These are phyloP conservation scores for Primulina eburnea DNA, from an alignment of 257 asterid genomes.

Conservation along the genomic window DNA sequence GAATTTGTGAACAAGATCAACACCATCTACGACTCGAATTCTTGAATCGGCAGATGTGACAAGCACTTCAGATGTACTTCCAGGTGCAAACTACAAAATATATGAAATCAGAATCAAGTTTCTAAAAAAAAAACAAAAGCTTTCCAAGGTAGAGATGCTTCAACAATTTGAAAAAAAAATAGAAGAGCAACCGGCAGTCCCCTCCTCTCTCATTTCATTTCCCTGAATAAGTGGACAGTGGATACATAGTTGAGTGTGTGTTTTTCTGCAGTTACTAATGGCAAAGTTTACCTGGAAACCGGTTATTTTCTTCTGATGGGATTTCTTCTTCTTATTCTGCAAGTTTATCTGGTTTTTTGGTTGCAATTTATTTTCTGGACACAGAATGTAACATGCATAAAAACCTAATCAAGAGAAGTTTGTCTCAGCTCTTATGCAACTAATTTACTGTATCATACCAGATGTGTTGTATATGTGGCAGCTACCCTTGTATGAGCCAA, in stretches of 20 bases:
- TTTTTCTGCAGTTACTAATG: conserved; percentile 6
- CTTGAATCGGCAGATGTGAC: conserved; percentile 96
- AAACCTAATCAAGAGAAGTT: conserved; percentile 19
- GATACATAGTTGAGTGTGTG: neutral
- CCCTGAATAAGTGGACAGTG: neutral
- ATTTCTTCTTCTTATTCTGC: conserved; percentile 89
- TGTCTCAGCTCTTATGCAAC: conserved; percentile 4
- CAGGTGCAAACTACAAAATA: conserved; percentile 80
- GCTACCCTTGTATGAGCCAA: conserved; percentile 98
- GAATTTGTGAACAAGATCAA: conserved; percentile 88
- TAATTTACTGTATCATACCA: conserved; percentile 42
- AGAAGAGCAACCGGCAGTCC: neutral
- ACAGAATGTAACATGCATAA: conserved; percentile 18
- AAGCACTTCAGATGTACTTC: conserved; percentile 91
- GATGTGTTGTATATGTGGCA: conserved; percentile 77
- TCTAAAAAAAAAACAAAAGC: neutral
- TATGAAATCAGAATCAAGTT: neutral
- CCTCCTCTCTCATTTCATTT: neutral
- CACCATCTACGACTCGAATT: conserved; percentile 76
- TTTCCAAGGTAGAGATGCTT: neutral
- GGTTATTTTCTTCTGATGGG: conserved; percentile 94
- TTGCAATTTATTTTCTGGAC: conserved; percentile 77
- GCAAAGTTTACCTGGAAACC: conserved; percentile 79
- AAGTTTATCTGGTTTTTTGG: conserved; percentile 72
- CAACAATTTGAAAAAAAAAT: neutral